Evolutionary conservation across 2,329 filamentous ascomycete genomes (phyloP).

Genomic region (Paecilomyces niveus): DNA sequence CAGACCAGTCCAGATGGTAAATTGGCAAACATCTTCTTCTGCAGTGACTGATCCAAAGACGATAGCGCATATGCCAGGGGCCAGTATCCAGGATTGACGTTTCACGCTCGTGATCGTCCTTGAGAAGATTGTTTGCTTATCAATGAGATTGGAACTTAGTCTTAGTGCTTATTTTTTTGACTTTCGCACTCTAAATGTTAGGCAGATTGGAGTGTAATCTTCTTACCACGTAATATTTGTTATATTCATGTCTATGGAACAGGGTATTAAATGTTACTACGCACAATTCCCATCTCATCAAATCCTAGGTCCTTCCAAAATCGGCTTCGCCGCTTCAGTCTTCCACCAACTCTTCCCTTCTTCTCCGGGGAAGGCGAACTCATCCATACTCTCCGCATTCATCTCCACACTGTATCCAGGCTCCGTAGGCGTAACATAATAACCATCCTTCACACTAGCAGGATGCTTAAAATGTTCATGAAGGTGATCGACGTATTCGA

Average conservation of each 20-base stretch:
- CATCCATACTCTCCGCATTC: slow-evolving; percentile 80
- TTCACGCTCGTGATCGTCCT: no score
- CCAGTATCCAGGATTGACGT: no score
- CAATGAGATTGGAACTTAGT: no score
- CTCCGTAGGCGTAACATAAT: slow-evolving; percentile 77
- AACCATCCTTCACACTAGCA: slow-evolving; percentile 71
- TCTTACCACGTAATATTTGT: no score
- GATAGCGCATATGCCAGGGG: no score
- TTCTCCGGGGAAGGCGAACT: slow-evolving; percentile 68
- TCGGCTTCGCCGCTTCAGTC: slow-evolving; percentile 67
- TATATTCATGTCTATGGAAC: neutral
- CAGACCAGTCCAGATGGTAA: no score
- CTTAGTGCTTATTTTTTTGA: no score
- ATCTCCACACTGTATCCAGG: slow-evolving; percentile 91
- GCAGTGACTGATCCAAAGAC: no score
- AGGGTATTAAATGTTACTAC: neutral
- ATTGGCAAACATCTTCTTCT: neutral
- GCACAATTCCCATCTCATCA: slow-evolving; percentile 5
- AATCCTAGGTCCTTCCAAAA: slow-evolving; percentile 52
- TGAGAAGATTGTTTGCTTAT: no score
- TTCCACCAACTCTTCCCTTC: slow-evolving; percentile 80
- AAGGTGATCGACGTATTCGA: slow-evolving; percentile 89
- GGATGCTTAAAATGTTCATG: slow-evolving; percentile 91
- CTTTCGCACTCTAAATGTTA: no score
- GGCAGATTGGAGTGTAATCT: no score